Conservation (phyloP, 2,329 filamentous ascomycete species). For the Pseudogymnoascus sp. region DNA sequence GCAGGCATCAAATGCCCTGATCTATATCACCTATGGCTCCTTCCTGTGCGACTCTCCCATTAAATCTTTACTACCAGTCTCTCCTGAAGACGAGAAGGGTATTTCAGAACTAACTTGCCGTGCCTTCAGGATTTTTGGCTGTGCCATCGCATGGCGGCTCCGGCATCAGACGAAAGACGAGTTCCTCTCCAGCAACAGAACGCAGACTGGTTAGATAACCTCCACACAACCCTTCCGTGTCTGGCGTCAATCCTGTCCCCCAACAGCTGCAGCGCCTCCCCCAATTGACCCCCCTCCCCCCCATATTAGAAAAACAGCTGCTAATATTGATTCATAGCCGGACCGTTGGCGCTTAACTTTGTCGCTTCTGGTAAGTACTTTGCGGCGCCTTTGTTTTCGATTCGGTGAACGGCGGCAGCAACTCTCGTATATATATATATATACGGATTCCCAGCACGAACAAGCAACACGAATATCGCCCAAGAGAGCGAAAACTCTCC, state of each 20-base stretch:
- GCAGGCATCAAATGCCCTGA: constrained; percentile 73
- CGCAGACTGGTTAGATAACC: constrained; percentile 67
- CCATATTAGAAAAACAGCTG: not conserved
- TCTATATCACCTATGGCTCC: constrained; percentile 70
- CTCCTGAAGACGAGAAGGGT: not conserved
- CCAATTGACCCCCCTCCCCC: not conserved
- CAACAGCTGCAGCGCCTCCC: constrained; percentile 16
- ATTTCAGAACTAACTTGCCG: constrained; percentile 15
- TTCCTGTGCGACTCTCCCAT: constrained; percentile 57
- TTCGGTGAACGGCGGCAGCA: constrained; percentile 60
- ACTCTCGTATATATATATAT: constrained; percentile 23
- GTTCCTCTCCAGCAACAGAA: constrained; percentile 70
- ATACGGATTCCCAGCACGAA: not conserved
- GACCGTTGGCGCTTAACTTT: constrained; percentile 81
- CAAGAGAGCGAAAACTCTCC: constrained; percentile 22
- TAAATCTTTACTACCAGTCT: not conserved
- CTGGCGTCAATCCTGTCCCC: constrained; percentile 5
- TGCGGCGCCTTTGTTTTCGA: constrained; percentile 29
- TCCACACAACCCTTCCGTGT: not conserved
- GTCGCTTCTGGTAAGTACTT: constrained; percentile 81
- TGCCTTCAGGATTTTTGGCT: constrained; percentile 53
- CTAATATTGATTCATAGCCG: constrained; percentile 44
- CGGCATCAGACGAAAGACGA: constrained; percentile 46
- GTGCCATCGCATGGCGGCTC: constrained; percentile 49
- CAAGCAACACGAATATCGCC: constrained; percentile 17